Conservation (phyloP, 257 asterid species). For the Solanum paucissectum region DNA sequence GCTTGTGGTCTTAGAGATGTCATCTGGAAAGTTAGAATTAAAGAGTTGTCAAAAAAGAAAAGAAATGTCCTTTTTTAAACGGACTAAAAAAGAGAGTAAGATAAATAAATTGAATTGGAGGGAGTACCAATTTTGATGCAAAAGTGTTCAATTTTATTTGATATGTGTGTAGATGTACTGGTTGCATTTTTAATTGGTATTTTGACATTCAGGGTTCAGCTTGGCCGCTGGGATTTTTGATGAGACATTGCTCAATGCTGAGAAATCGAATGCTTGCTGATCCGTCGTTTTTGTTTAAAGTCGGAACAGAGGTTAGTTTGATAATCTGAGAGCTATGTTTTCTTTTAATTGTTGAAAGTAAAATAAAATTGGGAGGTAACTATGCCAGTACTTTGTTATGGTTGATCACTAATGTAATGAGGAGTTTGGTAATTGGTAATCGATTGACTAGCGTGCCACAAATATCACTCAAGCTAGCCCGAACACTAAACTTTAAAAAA, state of each 20-base stretch:
- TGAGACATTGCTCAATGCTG: conserved; percentile 71
- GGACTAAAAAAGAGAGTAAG: background rate
- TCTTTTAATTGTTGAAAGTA: background rate
- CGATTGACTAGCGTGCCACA: background rate
- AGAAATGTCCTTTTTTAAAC: background rate
- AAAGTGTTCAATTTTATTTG: background rate
- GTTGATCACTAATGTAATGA: background rate
- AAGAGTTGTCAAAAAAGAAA: background rate
- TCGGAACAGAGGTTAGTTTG: conserved; percentile 79
- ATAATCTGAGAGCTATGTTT: background rate
- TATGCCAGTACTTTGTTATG: background rate
- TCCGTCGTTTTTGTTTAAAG: conserved; percentile 88
- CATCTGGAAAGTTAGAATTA: background rate
- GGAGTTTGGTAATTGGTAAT: background rate
- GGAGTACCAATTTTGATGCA: background rate
- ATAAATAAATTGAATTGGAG: background rate
- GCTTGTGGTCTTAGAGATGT: background rate
- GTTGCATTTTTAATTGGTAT: background rate
- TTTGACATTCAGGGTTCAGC: conserved; percentile 47
- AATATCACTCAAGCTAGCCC: background rate
- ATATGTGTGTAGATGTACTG: background rate
- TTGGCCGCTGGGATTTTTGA: conserved; percentile 78
- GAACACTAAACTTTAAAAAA: background rate
- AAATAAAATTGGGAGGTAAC: background rate
- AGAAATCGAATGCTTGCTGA: conserved; percentile 91